Evolutionary conservation across 139 green algal genomes (phyloP), one percentile per base, ranked within the genome.

Genomic region (Chlamydomonas incerta): DNA sequence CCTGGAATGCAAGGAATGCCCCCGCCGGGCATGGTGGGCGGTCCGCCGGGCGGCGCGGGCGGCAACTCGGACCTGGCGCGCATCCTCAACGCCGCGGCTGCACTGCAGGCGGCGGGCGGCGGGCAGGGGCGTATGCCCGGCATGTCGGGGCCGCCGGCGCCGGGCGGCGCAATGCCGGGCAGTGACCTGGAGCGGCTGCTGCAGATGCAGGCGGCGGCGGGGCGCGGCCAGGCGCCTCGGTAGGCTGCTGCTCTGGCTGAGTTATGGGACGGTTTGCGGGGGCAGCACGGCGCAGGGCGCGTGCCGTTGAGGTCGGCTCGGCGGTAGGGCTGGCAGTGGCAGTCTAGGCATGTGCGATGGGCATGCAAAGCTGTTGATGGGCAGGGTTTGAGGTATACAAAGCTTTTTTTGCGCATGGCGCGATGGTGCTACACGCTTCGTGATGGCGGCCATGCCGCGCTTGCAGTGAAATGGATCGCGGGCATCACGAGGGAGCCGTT

Each of bases 171-270:
- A 26, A 55, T 85, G 65, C 79, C 68, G 8, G 79, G 79, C n/a
- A 31, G 67, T 50, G 47, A 85, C 20, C 47, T 85, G 65, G 79
- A 85, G 67, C 65, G 66, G 14, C 47, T 85, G 66, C 50, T 85
- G 67, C 79, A 85, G 66, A n/a, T 41, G 60, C 13, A 20, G 65
- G 65, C 79, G 58, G 66, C 79, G 75, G 52, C 73, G 55, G 31
- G 50, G 41, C 72, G 67, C 41, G 14, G 15, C 35, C 77, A 83
- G 63, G 46, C 34, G 28, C 75, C 41, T 11, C 60, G 77, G 41
- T 74, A 74, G 77, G 24, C 18, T 24, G 47, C 11, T 21, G 18
- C 2, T 2, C 55, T 24, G 18, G 55, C 55, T n/a, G n/a, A n/a
- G n/a, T n/a, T n/a, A n/a, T n/a, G n/a, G n/a, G n/a, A n/a, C n/a